A percentile compares a stretch with the other conserved stretches of the same genome.
phyloP scores from a whole-genome alignment of 2,329 filamentous ascomycete species.

The Colletotrichum sp. region DNA sequence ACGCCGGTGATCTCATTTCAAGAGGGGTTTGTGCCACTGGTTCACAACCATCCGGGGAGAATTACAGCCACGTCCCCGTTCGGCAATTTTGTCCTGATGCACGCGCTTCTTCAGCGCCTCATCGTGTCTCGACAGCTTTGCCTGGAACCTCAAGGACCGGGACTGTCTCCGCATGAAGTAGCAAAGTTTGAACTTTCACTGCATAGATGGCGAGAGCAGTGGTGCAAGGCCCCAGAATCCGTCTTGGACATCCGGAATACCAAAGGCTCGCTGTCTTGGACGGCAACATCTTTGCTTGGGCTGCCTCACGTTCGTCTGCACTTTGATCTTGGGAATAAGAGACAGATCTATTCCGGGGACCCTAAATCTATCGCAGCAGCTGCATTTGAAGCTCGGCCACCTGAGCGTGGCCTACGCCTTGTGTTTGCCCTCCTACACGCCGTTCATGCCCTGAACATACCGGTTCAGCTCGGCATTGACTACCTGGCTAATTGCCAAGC shows the following conservation, averaged over 20 bases:
- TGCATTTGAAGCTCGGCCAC: not conserved
- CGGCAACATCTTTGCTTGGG: not conserved
- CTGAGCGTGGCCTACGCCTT: not conserved
- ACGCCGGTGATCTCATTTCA: not conserved
- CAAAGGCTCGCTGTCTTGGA: not conserved
- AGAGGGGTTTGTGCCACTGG: not conserved
- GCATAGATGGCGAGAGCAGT: not conserved
- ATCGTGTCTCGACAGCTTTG: not conserved
- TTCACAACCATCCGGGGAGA: not conserved
- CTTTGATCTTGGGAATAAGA: not conserved
- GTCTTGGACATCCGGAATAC: not conserved
- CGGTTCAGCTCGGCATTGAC: not conserved
- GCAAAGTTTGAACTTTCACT: not conserved
- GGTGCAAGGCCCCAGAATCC: not conserved
- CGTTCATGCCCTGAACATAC: constrained; percentile 2
- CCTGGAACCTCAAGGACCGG: not conserved
- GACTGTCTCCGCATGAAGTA: not conserved
- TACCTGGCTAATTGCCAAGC: not conserved
- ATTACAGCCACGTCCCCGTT: not conserved
- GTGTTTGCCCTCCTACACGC: not conserved
- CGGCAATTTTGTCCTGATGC: not conserved
- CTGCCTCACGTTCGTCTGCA: not conserved
- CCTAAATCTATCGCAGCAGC: not conserved
- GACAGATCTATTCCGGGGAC: not conserved
- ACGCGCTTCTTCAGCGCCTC: not conserved